Percentiles rank a stretch among this genome's conserved stretches.
Conservation (phyloP, 2,329 filamentous ascomycete species). For the Colletotrichum cordylinicola region DNA sequence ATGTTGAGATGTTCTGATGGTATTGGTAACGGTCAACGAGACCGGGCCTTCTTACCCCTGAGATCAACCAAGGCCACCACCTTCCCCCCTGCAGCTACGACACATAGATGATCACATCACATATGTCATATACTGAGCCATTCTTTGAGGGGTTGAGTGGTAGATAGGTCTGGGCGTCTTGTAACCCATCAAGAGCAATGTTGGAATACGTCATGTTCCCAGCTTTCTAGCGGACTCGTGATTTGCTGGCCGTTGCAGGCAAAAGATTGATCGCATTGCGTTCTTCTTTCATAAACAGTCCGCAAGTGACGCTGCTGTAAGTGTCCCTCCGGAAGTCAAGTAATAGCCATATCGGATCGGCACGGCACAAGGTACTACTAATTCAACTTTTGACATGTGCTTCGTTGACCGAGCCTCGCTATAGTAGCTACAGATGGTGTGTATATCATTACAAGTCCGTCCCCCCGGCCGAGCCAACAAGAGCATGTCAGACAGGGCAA, state of each 20-base stretch:
- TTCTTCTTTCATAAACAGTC: neutral
- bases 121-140: too few species aligned
- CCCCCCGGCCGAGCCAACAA: neutral
- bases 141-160: too few species aligned
- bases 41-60: neutral
- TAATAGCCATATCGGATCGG: neutral
- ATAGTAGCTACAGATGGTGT: constrained; percentile 14
- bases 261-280: neutral
- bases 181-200: neutral
- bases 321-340: neutral
- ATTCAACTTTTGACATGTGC: constrained; percentile 8
- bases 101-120: too few species aligned
- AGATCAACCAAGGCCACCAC: neutral
- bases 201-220: neutral
- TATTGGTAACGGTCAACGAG: neutral
- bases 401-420: constrained; percentile 18
- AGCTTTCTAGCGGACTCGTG: neutral
- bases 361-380: neutral
- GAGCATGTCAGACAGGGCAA: neutral
- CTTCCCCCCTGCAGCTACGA: too few species aligned
- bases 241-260: neutral
- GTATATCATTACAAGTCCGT: constrained; percentile 21
- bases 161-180: neutral
- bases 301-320: neutral
- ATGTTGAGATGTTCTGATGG: neutral